phyloP scores from a whole-genome alignment of 306 rosid species.

The Lathyrus aphaca region DNA sequence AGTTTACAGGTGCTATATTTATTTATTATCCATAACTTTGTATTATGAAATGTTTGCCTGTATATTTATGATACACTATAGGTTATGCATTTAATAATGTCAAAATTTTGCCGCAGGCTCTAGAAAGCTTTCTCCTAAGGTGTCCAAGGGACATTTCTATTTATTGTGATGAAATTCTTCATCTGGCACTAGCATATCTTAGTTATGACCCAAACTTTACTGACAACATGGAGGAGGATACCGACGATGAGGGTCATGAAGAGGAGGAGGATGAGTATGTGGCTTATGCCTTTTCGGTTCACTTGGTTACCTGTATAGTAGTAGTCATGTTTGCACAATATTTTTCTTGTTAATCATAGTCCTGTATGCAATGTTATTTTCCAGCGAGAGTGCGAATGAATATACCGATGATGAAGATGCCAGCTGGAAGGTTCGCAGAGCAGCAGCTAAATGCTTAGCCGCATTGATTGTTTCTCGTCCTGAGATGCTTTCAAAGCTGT shows the following conservation, averaged over 20 bases:
- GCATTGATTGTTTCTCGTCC: constrained; percentile 97
- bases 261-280: constrained; percentile 99
- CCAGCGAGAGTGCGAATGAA: constrained; percentile 97
- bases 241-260: constrained; percentile 83
- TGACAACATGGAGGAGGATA: constrained; percentile 99
- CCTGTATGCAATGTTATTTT: constrained; percentile 38
- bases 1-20: constrained; percentile 79
- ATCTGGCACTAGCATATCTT: constrained; percentile 81
- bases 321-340: constrained; percentile 23
- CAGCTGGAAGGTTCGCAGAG: constrained; percentile 99
- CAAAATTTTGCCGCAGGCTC: constrained; percentile 62
- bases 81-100: constrained; percentile 29
- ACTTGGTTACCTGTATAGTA: constrained; percentile 32
- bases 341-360: constrained; percentile 34
- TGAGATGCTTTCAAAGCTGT: constrained; percentile 86
- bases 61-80: neutral
- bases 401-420: constrained; percentile 99
- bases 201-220: constrained; percentile 99
- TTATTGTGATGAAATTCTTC: constrained; percentile 87
- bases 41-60: constrained; percentile 1
- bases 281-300: constrained; percentile 18
- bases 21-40: constrained; percentile 10
- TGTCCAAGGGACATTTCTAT: constrained; percentile 91
- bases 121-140: constrained; percentile 94
- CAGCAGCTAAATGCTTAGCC: constrained; percentile 98